Conservation (phyloP, 176 grass and related monocot genomes). For the Hsuehochloa calcarea region DNA sequence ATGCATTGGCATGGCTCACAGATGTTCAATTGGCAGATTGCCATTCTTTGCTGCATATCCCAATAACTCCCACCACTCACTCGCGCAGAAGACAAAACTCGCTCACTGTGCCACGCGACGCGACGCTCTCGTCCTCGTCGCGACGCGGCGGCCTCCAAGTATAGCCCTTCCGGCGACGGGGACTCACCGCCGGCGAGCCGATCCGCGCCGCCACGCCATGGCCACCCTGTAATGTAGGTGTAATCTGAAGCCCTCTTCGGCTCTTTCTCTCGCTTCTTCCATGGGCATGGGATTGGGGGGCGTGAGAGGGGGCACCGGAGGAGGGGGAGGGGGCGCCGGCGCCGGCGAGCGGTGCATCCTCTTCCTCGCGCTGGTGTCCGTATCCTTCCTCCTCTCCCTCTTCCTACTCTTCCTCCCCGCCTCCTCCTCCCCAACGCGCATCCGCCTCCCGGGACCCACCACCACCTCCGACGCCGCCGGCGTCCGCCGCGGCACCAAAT, state of each 20-base stretch:
- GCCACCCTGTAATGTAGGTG: background rate
- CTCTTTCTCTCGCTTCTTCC: background rate
- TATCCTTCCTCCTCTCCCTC: conserved; percentile 54
- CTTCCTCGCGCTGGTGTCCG: conserved; percentile 41
- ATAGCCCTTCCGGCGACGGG: conserved; percentile 14
- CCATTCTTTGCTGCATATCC: background rate
- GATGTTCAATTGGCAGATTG: background rate
- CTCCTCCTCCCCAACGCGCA: conserved; percentile 35
- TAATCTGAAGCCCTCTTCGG: background rate
- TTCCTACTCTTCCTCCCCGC: conserved; percentile 58
- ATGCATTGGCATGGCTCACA: no score
- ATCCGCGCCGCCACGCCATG: background rate
- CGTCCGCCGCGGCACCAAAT: conserved; percentile 18
- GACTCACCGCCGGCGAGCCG: conserved; percentile 36
- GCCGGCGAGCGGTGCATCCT: conserved; percentile 40
- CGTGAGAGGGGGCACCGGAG: conserved; percentile 27
- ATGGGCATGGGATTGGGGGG: conserved; percentile 27
- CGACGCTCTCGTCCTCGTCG: conserved; percentile 1
- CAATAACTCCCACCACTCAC: background rate
- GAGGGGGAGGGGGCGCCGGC: background rate
- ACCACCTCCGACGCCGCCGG: conserved; percentile 4
- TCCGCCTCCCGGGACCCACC: conserved; percentile 44
- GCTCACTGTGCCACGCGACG: background rate
- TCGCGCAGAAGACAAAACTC: conserved; percentile 13
- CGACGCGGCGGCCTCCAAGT: background rate